Base-by-base conservation (phyloP, 2,329 filamentous ascomycete genomes). In the Fusarium sterilihyphosum region DNA sequence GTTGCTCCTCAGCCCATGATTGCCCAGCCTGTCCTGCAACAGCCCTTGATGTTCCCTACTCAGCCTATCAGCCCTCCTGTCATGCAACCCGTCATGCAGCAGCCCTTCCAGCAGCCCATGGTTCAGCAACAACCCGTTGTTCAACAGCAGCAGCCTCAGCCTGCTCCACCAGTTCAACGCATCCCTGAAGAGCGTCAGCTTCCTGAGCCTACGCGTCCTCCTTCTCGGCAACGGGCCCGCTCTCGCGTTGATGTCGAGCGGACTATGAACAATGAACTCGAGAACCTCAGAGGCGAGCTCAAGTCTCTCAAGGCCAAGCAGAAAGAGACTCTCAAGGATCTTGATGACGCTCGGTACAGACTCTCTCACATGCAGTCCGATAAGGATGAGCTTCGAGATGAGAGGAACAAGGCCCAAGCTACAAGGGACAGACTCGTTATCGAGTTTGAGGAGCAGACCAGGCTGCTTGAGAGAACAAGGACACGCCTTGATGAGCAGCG, bases 311-410 rank as follows among this genome's bases (percentile, higher is more conserved):
- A 65, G n/a, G 65, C 70, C 40, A 74, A 77, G 63, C 73, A 77
- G 47, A 77, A 77, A n/a, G 70, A 76, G 16, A 69, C 73, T 0
- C 59, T 57, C 38, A 76, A 73, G 62, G 77, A 79, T 22, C 70
- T 79, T 3, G 70, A 77, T 8, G 77, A 79, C 12, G 75, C 77
- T 26, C 73, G 77, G 4, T 63, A 75, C 38, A 69, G 73, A 37
- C 69, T 79, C n/a, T 70, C 75, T 7, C 64, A 52, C 41, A 62
- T 77, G 38, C 76, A 79, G n/a, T 73, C 66, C 22, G 77, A 79
- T 61, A 78, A 78, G 33, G 76, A 79, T 20, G 76, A 79, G 58
- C 75, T 79, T 6, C 65, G 73, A 17, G 61, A 75, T 10, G 77
- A 77, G 60, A 70, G 76, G 8, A 77, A 76, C 70, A 77, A 76